A percentile compares a stretch with the other conserved stretches of the same genome.
These are phyloP conservation scores for Monilinia fructicola DNA, from an alignment of 2,329 filamentous ascomycete species.

Conservation along the genomic window DNA sequence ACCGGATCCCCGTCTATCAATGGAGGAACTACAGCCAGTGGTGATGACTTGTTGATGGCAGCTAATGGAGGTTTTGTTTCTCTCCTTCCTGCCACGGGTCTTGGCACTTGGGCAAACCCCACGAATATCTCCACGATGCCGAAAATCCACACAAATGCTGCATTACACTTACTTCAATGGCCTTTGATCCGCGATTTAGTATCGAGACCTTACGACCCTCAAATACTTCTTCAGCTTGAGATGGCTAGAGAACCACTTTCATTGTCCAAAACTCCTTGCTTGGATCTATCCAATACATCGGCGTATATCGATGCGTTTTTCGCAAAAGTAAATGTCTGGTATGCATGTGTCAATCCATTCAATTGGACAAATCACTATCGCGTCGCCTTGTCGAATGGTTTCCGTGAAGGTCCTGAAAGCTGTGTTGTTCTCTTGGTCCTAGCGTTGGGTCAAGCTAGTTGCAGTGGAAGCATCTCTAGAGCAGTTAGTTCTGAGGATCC, in stretches of 20 bases:
- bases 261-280: slow-evolving; percentile 61
- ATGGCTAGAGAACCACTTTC: slow-evolving; percentile 76
- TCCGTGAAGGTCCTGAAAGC: slow-evolving; percentile 76
- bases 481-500: slow-evolving; percentile 68
- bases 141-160: slow-evolving; percentile 78
- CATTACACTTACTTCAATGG: slow-evolving; percentile 76
- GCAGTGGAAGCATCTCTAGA: slow-evolving; percentile 72
- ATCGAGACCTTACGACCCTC: slow-evolving; percentile 73
- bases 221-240: slow-evolving; percentile 78
- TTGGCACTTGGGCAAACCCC: slow-evolving; percentile 68
- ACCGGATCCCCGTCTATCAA: slow-evolving; percentile 65
- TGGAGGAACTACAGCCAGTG: slow-evolving; percentile 60
- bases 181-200: slow-evolving; percentile 77
- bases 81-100: slow-evolving; percentile 60
- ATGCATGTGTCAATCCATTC: slow-evolving; percentile 80
- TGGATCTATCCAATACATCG: slow-evolving; percentile 72
- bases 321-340: slow-evolving; percentile 79
- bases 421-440: slow-evolving; percentile 79
- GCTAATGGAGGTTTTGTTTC: slow-evolving; percentile 50
- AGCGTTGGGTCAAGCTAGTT: slow-evolving; percentile 73
- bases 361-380: slow-evolving; percentile 76
- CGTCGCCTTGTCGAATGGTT: slow-evolving; percentile 71
- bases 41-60: slow-evolving; percentile 54
- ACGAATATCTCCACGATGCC: slow-evolving; percentile 83
- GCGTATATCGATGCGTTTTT: slow-evolving; percentile 80